Percentiles rank a stretch among this genome's conserved stretches.
phyloP scores from a whole-genome alignment of 108 stramenopile genomes.

The Epithemia pelagica region DNA sequence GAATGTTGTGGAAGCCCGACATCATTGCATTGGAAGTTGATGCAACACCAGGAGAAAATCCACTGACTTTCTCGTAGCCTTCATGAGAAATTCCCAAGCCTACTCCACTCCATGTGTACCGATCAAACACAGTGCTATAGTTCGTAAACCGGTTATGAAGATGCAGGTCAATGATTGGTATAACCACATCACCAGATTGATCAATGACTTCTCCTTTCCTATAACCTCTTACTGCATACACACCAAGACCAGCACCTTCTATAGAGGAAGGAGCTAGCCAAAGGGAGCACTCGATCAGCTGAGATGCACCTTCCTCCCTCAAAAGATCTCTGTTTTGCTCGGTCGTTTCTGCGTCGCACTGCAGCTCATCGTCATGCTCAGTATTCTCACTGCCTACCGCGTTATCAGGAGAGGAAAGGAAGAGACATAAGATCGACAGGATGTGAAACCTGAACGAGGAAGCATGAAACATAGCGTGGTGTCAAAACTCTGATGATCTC shows the following conservation, averaged over 20 bases:
- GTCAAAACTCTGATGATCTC: no score
- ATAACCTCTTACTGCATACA: slow-evolving; percentile 54
- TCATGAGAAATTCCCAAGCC: slow-evolving; percentile 6
- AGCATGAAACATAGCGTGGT: no score
- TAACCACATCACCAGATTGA: slow-evolving; percentile 23
- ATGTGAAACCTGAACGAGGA: no score
- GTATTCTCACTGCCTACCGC: no score
- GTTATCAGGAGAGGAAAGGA: no score
- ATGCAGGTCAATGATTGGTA: slow-evolving; percentile 31
- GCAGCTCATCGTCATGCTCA: no score
- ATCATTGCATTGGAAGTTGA: slow-evolving; percentile 25
- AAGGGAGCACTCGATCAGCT: slow-evolving; percentile 28
- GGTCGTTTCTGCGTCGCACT: no score
- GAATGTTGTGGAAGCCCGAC: no score
- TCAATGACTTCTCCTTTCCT: slow-evolving; percentile 17
- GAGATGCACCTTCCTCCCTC: no score
- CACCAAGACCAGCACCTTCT: slow-evolving; percentile 54
- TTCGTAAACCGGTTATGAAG: slow-evolving; percentile 22
- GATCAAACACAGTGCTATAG: slow-evolving; percentile 38
- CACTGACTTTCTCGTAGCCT: slow-evolving; percentile 18
- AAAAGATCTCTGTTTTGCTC: no score
- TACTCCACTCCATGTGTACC: slow-evolving; percentile 29
- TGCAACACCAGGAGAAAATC: slow-evolving; percentile 27
- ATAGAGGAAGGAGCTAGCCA: slow-evolving; percentile 57
- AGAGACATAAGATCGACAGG: no score